These are phyloP conservation scores for Colletotrichum shisoi DNA, from an alignment of 2,329 filamentous ascomycete species.

Conservation along the genomic window DNA sequence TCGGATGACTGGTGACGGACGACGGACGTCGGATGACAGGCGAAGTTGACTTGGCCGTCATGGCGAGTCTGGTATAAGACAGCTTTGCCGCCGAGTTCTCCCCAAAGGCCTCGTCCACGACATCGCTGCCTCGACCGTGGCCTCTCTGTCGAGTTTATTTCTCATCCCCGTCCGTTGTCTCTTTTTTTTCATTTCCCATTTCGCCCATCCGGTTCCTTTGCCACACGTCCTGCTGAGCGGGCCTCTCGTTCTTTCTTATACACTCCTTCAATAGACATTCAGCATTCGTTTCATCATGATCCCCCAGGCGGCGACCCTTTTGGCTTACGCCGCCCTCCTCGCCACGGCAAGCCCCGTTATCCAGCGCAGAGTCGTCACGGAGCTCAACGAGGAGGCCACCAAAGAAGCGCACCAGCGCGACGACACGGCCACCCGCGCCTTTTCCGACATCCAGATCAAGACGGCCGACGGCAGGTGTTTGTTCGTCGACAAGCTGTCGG, in stretches of 20 bases:
- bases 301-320: conserved; percentile 41
- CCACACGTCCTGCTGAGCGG: conserved; percentile 47
- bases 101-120: background rate
- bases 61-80: conserved; percentile 31
- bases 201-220: conserved; percentile 33
- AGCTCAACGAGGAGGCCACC: conserved; percentile 54
- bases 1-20: conserved; percentile 24
- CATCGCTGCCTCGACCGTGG: conserved; percentile 18
- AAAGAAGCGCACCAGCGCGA: conserved; percentile 58
- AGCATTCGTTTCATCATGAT: conserved; percentile 39
- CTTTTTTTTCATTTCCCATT: conserved; percentile 9
- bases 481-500: conserved; percentile 57
- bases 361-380: conserved; percentile 49
- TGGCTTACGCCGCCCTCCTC: conserved; percentile 44
- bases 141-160: conserved; percentile 39
- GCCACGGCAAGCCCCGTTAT: conserved; percentile 44
- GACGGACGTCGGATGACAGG: conserved; percentile 1
- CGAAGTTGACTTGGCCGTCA: background rate
- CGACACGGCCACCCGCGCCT: conserved; percentile 54
- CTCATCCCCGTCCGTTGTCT: conserved; percentile 40
- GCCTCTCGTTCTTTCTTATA: conserved; percentile 33
- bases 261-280: conserved; percentile 3
- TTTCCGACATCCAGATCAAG: conserved; percentile 56
- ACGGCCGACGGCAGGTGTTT: conserved; percentile 56
- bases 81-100: conserved; percentile 1